phyloP scores from a whole-genome alignment of 768 basidiomycete species.

The Phaeotremella fagi region DNA sequence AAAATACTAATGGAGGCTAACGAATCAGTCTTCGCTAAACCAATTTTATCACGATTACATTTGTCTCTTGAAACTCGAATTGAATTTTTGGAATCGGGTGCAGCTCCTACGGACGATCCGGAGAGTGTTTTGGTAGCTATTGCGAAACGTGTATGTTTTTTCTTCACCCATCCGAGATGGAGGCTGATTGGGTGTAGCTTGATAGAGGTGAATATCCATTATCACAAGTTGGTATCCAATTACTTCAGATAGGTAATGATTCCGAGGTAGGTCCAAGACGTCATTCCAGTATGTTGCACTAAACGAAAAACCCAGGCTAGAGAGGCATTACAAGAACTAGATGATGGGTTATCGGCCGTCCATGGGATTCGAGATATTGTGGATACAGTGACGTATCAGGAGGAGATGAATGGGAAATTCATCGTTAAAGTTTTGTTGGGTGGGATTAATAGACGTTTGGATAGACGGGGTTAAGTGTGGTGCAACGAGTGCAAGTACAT shows the following conservation, averaged over 20 bases:
- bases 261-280: too few relatives aligned
- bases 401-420: constrained; percentile 52
- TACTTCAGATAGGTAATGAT: constrained; percentile 62
- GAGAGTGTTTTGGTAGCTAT: constrained; percentile 49
- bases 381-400: constrained; percentile 60
- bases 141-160: constrained; percentile 44
- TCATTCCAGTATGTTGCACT: not conserved
- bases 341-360: constrained; percentile 55
- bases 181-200: constrained; percentile 38
- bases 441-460: constrained; percentile 60
- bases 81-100: constrained; percentile 31
- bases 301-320: constrained; percentile 39
- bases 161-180: not conserved
- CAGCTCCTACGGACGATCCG: constrained; percentile 51
- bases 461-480: constrained; percentile 27
- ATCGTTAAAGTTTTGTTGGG: constrained; percentile 64
- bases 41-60: constrained; percentile 15
- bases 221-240: constrained; percentile 64
- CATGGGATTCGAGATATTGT: constrained; percentile 60
- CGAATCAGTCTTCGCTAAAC: constrained; percentile 26
- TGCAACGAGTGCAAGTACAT: too few relatives aligned
- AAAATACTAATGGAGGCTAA: not conserved
- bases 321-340: constrained; percentile 55
- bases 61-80: constrained; percentile 6
- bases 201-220: constrained; percentile 57